A percentile compares a stretch with the other conserved stretches of the same genome.
These are phyloP conservation scores for Eucalyptus curtisii DNA, from an alignment of 345 rosid species.

Conservation along the genomic window DNA sequence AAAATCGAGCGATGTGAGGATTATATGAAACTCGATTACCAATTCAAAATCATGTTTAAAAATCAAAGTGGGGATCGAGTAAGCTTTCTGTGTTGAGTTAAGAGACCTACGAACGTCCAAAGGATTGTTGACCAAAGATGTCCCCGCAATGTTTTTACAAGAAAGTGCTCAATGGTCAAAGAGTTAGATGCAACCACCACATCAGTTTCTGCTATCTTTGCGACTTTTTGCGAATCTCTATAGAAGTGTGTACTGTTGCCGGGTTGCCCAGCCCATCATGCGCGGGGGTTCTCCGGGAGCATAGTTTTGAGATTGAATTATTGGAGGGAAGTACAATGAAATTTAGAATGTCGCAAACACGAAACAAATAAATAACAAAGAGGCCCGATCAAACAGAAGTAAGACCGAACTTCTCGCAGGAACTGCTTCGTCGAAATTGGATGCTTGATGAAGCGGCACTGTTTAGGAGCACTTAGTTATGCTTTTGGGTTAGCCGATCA, in stretches of 20 bases:
- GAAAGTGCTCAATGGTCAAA: neutral
- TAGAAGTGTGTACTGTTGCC: neutral
- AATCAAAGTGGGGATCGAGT: neutral
- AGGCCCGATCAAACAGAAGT: neutral
- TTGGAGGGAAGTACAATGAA: neutral
- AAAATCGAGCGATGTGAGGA: neutral
- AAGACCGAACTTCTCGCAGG: neutral
- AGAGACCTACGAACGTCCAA: neutral
- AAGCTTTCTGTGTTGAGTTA: neutral
- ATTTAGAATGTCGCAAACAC: neutral
- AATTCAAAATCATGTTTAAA: neutral
- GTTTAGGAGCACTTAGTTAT: neutral
- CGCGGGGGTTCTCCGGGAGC: neutral
- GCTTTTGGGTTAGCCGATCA: neutral
- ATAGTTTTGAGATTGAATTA: neutral
- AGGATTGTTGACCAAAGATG: neutral
- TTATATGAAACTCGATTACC: neutral
- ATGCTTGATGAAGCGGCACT: neutral
- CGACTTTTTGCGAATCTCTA: neutral
- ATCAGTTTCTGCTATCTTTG: neutral
- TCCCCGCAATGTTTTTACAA: neutral
- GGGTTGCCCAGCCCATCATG: neutral
- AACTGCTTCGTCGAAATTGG: neutral
- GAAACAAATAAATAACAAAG: neutral
- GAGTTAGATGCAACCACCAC: neutral